These are phyloP conservation scores for Mucuna pruriens DNA, from an alignment of 306 rosid species.

Conservation along the genomic window DNA sequence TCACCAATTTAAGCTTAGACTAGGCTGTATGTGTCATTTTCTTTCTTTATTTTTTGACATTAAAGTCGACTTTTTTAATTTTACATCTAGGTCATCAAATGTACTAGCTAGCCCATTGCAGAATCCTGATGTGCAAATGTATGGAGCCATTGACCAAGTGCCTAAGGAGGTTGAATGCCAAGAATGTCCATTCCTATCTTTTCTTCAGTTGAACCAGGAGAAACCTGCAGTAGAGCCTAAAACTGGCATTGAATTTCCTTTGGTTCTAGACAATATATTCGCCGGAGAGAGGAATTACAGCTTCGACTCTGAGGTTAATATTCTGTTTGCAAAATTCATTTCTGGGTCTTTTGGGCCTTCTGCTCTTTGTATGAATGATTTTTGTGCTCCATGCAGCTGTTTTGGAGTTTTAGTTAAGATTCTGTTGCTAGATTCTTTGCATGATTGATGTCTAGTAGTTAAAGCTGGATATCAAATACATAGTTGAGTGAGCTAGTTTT, in stretches of 20 bases:
- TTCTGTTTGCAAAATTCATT: constrained; percentile 13
- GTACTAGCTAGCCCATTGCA: constrained; percentile 61
- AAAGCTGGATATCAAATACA: constrained; percentile 6
- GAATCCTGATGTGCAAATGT: constrained; percentile 55
- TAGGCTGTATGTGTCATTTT: neutral
- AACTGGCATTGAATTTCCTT: constrained; percentile 94
- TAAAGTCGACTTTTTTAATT: constrained; percentile 31
- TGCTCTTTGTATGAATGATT: neutral
- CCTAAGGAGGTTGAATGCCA: constrained; percentile 63
- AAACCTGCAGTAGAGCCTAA: constrained; percentile 77
- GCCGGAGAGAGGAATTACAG: constrained; percentile 54
- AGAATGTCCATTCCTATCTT: constrained; percentile 54
- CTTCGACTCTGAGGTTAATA: constrained; percentile 74
- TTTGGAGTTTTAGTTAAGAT: constrained; percentile 18
- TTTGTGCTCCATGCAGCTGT: constrained; percentile 13
- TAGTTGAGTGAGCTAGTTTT: neutral
- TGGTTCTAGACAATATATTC: constrained; percentile 58
- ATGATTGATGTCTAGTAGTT: neutral
- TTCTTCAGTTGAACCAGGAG: constrained; percentile 57
- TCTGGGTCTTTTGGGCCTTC: constrained; percentile 9
- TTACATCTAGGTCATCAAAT: constrained; percentile 69
- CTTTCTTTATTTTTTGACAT: neutral
- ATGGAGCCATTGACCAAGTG: constrained; percentile 53
- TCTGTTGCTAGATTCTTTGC: constrained; percentile 31
- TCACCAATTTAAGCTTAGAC: neutral